Conservation (phyloP, 345 rosid genomes). For the Lepidium sativum region DNA sequence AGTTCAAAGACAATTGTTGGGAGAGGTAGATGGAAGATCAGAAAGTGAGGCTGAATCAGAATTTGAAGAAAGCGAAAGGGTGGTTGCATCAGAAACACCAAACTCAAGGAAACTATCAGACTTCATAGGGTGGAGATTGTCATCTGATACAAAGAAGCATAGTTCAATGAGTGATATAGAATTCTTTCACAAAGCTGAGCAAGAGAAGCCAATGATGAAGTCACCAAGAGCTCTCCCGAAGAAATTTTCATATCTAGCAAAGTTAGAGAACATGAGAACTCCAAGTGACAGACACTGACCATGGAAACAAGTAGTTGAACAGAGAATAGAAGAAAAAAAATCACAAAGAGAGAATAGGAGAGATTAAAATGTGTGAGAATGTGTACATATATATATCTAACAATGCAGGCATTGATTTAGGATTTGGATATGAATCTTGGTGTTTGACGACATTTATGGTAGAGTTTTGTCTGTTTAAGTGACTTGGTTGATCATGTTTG, state of each 20-base stretch:
- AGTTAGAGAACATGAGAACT: conserved; percentile 63
- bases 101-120: conserved; percentile 60
- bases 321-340: background rate
- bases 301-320: conserved; percentile 1
- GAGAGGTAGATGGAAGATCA: conserved; percentile 10
- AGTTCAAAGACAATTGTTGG: conserved; percentile 27
- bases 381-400: conserved; percentile 16
- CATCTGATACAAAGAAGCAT: conserved; percentile 27
- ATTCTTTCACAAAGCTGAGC: conserved; percentile 19
- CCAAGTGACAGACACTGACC: conserved; percentile 51
- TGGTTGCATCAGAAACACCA: conserved; percentile 32
- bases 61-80: conserved; percentile 17
- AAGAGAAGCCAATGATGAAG: conserved; percentile 31
- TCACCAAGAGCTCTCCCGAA: conserved; percentile 30
- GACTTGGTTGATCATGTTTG: conserved; percentile 18
- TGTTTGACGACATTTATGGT: conserved; percentile 11
- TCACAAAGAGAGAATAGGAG: background rate
- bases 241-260: conserved; percentile 59
- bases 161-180: conserved; percentile 29
- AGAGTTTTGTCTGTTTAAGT: conserved; percentile 6
- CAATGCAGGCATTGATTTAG: conserved; percentile 19
- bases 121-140: conserved; percentile 70
- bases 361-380: conserved; percentile 4
- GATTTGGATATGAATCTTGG: conserved; percentile 19
- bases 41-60: conserved; percentile 25